Conservation (phyloP, 1,284 basidiomycete genomes). For the Ustilago crameri region DNA sequence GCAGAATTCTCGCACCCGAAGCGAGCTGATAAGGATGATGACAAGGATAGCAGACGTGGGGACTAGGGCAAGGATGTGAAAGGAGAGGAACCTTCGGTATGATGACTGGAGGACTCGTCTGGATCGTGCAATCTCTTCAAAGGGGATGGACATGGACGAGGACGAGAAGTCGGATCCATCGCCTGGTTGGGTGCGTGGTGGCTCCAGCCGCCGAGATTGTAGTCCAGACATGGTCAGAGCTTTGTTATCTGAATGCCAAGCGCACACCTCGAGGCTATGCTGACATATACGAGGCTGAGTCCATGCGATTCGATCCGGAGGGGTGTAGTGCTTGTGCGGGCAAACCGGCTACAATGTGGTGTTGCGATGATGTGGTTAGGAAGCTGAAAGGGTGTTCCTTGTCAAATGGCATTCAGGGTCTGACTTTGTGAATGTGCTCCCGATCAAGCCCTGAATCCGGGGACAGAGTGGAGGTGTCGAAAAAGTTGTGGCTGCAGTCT, state of each 20-base stretch:
- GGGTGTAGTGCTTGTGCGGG: too few species aligned
- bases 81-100: slow-evolving; percentile 30
- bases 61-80: slow-evolving; percentile 21
- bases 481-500: slow-evolving; percentile 5
- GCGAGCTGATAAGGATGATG: slow-evolving; percentile 14
- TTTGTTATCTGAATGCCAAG: background rate
- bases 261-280: slow-evolving; percentile 3
- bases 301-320: background rate
- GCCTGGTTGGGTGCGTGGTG: background rate
- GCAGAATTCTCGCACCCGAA: slow-evolving; percentile 32
- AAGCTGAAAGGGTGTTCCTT: background rate
- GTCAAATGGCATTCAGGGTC: background rate
- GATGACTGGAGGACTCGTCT: slow-evolving; percentile 24
- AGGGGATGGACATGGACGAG: slow-evolving; percentile 23
- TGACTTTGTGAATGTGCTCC: background rate
- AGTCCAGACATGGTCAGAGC: slow-evolving; percentile 9
- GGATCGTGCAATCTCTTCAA: slow-evolving; percentile 14
- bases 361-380: too few species aligned
- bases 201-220: background rate
- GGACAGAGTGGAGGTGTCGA: slow-evolving; percentile 1
- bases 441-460: background rate
- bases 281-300: background rate
- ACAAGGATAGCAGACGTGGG: slow-evolving; percentile 28
- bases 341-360: too few species aligned
- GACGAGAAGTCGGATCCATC: slow-evolving; percentile 20